Evolutionary conservation across 352 stramenopile genomes (phyloP), one percentile per base, ranked within the genome.

Genomic region (Globisporangium recalcitrans): DNA sequence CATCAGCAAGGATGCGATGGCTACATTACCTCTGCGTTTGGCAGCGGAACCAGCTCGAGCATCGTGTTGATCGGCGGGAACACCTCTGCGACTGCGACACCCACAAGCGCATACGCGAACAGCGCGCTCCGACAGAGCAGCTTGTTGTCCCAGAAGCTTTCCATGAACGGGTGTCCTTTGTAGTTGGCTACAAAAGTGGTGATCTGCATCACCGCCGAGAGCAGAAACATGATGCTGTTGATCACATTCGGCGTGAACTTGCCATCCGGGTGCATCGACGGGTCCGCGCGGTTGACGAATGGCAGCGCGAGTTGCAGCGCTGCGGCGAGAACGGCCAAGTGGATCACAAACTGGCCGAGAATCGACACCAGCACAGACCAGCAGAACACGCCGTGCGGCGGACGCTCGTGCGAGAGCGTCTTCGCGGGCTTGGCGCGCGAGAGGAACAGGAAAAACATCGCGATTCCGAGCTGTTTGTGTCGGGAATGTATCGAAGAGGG

Each of bases 151-250:
- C 65, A 78, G 42, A 85, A 80, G 46, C 67, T 74, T 62, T 82
- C 67, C 76, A 85, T 85, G 53, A 85, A 85, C 21, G 76, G 76
- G 31, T 74, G 59, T 0, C 76, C 76, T 52, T 75, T 70, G 62
- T 85, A 85, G 63, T 85, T 85, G 29, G 57, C 65, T 19, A 82
- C 76, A 53, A 82, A 85, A 27, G 74, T 82, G 32, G 71, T 85
- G 53, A 85, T 52, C 49, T 83, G 73, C 72, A 82, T 80, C 48
- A 96, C 60, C 1, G 83, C 70, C 34, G 78, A 97, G 14, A 99
- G 48, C 24, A 99, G 62, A 72, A 98, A 99, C 51, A 98, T 91
- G 47, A 94, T 87, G 6, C 85, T 96, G 72, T 99, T 99, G 56
- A 99, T 74, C 0, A 96, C 80, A 58, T 98, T 98, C 1, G 96